Percentiles rank a stretch among this genome's conserved stretches.
phyloP scores from a whole-genome alignment of 208 protist species.

The Trypanosoma vivax region DNA sequence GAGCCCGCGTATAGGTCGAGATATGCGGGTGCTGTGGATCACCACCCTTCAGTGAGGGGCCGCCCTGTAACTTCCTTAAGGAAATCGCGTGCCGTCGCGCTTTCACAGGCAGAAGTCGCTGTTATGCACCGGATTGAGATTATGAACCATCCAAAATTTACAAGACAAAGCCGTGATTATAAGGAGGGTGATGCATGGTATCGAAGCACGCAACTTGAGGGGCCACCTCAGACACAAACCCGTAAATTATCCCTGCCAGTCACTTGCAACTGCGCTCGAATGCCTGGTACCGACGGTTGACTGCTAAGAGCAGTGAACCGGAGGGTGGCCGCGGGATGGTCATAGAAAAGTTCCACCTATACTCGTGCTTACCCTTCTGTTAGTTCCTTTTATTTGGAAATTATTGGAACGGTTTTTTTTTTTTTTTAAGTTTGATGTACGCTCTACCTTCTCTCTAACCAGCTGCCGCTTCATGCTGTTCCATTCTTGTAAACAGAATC shows the following conservation, averaged over 20 bases:
- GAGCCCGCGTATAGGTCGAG: not conserved
- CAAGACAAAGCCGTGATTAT: conserved; percentile 21
- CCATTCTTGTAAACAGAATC: no score
- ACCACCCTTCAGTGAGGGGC: not conserved
- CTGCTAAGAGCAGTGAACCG: not conserved
- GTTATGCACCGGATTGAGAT: conserved; percentile 35
- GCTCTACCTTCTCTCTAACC: no score
- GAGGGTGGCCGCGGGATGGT: not conserved
- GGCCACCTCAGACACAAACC: conserved; percentile 3
- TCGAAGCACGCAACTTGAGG: conserved; percentile 43
- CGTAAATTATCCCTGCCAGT: not conserved
- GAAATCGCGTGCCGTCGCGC: conserved; percentile 11
- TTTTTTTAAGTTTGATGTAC: no score
- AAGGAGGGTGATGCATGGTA: conserved; percentile 34
- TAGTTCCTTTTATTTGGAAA: no score
- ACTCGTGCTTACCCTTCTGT: not conserved
- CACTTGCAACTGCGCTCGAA: conserved; percentile 23
- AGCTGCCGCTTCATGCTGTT: no score
- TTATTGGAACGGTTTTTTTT: no score
- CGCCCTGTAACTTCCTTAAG: not conserved
- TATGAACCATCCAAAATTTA: conserved; percentile 52
- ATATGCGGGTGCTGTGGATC: not conserved
- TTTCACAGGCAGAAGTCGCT: conserved; percentile 32
- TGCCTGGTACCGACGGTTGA: conserved; percentile 4
- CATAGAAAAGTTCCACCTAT: conserved; percentile 2